Conservation (phyloP, 257 asterid species). For the Solanum commersonii region DNA sequence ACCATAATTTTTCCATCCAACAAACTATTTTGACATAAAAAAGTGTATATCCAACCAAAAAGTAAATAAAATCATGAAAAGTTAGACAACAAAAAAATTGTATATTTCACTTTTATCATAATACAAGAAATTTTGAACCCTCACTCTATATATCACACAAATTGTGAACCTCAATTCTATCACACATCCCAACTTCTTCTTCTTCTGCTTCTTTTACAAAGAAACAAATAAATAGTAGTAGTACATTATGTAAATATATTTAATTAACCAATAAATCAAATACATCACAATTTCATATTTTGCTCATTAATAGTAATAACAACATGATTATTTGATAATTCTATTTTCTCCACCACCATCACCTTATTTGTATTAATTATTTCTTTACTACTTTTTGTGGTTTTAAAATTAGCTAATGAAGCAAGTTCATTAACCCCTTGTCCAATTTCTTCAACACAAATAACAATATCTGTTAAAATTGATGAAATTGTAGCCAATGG, state of each 20-base stretch:
- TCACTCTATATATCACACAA: neutral
- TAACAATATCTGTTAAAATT: slow-evolving; percentile 36
- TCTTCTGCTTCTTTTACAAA: neutral
- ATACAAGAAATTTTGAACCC: neutral
- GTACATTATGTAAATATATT: neutral
- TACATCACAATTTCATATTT: neutral
- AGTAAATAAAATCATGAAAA: neutral
- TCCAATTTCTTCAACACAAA: slow-evolving; percentile 30
- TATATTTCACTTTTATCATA: neutral
- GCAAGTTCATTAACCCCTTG: slow-evolving; percentile 55
- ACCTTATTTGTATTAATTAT: neutral
- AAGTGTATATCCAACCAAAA: neutral
- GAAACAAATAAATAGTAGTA: neutral
- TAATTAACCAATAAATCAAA: neutral
- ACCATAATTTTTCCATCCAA: neutral
- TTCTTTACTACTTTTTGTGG: neutral
- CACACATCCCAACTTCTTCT: neutral
- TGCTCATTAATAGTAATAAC: neutral
- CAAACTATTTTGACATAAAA: neutral
- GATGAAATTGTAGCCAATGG: slow-evolving; percentile 53
- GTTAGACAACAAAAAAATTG: too few species aligned
- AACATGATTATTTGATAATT: neutral
- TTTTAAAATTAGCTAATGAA: slow-evolving; percentile 39
- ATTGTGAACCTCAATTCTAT: neutral
- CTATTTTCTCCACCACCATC: neutral